These are phyloP conservation scores for Penicillium sp. DNA, from an alignment of 2,329 filamentous ascomycete species.

Conservation along the genomic window DNA sequence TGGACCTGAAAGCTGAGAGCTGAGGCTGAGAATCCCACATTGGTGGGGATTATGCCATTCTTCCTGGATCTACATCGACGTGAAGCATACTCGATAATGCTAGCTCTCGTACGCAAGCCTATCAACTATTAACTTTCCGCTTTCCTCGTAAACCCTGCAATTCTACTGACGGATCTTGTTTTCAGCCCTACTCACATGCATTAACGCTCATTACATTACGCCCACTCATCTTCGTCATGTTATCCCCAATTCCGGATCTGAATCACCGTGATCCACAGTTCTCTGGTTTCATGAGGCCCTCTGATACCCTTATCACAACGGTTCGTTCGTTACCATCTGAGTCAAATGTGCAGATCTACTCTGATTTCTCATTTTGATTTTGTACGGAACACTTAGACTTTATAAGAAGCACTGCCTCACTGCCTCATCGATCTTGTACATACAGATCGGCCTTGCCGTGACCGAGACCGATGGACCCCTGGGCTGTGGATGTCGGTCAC, in stretches of 20 bases:
- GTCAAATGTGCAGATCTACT: conserved; percentile 16
- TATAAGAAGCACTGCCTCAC: conserved; percentile 21
- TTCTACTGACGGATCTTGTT: not conserved
- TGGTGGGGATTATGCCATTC: not conserved
- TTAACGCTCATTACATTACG: not conserved
- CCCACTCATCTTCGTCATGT: not conserved
- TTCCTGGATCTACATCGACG: not conserved
- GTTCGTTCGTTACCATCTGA: conserved; percentile 3
- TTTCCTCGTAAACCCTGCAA: not conserved
- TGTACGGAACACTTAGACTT: conserved; percentile 15
- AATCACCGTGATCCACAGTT: conserved; percentile 11
- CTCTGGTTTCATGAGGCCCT: not conserved
- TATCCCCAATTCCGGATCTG: conserved; percentile 5
- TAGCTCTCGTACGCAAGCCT: too few relatives aligned
- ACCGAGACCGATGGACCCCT: not conserved
- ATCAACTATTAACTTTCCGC: too few relatives aligned
- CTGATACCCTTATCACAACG: not conserved
- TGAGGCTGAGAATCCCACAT: not conserved
- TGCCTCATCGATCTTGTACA: conserved; percentile 14
- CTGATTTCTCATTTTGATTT: not conserved
- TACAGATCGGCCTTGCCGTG: conserved; percentile 7
- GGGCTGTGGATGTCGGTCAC: not conserved
- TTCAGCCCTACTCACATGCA: not conserved
- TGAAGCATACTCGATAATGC: too few relatives aligned
- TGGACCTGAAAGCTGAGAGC: not conserved